Evolutionary conservation across 2,329 filamentous ascomycete genomes (phyloP).

Genomic region (Chrysoporthe puriensis): DNA sequence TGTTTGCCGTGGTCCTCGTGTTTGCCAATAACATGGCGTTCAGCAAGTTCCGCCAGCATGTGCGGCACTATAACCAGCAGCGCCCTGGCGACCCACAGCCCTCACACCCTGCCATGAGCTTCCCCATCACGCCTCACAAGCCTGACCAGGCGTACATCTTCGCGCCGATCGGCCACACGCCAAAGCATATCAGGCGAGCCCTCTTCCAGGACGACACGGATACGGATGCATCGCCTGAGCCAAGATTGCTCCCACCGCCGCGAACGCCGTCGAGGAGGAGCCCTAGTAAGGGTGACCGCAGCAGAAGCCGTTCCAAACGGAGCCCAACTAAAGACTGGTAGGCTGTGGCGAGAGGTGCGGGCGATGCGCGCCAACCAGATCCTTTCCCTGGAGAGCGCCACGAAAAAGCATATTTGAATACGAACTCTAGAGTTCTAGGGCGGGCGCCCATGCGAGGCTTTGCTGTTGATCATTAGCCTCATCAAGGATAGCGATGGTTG

Average conservation of each 20-base stretch:
- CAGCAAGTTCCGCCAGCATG: conserved; percentile 39
- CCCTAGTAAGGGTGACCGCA: conserved; percentile 54
- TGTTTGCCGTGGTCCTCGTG: conserved; percentile 52
- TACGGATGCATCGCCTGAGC: conserved; percentile 54
- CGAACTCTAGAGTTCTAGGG: not conserved
- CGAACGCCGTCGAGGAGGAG: conserved; percentile 53
- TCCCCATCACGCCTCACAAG: conserved; percentile 34
- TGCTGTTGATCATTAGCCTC: not conserved
- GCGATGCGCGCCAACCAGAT: not conserved
- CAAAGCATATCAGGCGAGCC: conserved; percentile 48
- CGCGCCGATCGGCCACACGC: conserved; percentile 53
- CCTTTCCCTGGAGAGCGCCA: not conserved
- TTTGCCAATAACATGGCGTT: conserved; percentile 56
- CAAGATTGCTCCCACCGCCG: conserved; percentile 47
- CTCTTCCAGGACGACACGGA: conserved; percentile 50
- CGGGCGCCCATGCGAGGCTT: not conserved
- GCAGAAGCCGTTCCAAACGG: conserved; percentile 53
- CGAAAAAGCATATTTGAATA: not conserved
- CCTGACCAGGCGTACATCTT: conserved; percentile 51
- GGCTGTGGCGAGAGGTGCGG: conserved; percentile 10
- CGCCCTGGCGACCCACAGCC: conserved; percentile 16
- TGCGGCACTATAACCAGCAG: conserved; percentile 22
- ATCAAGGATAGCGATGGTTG: not conserved
- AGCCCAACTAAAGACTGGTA: conserved; percentile 46
- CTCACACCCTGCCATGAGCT: conserved; percentile 30